A percentile compares a stretch with the other conserved stretches of the same genome.
Conservation (phyloP, 1,284 basidiomycete species). For the Fomitopsis palustris region DNA sequence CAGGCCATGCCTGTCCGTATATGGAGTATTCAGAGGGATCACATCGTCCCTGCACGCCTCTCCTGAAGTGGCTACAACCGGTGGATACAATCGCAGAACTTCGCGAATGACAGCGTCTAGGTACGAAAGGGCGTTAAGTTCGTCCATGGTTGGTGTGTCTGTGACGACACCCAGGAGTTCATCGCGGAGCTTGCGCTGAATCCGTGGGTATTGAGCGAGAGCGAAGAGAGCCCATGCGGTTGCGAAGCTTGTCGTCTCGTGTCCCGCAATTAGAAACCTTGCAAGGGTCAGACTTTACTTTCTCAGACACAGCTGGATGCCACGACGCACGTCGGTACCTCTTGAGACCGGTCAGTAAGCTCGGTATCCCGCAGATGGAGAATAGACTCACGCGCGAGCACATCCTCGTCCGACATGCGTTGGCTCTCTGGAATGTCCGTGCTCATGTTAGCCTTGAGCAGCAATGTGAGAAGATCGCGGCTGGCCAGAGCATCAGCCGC, state of each 20-base stretch:
- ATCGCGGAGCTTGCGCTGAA: slow-evolving; percentile 65
- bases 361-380: background rate
- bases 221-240: slow-evolving; percentile 64
- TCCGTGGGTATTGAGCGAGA: slow-evolving; percentile 48
- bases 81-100: slow-evolving; percentile 60
- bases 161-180: slow-evolving; percentile 50
- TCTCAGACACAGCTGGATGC: background rate
- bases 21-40: slow-evolving; percentile 28
- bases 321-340: slow-evolving; percentile 9
- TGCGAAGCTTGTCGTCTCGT: slow-evolving; percentile 57
- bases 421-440: slow-evolving; percentile 39
- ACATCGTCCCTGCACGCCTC: slow-evolving; percentile 47
- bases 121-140: slow-evolving; percentile 56
- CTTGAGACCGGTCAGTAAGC: background rate
- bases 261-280: slow-evolving; percentile 61
- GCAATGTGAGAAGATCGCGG: slow-evolving; percentile 29
- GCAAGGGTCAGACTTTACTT: background rate
- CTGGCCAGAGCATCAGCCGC: slow-evolving; percentile 3
- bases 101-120: slow-evolving; percentile 73
- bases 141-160: slow-evolving; percentile 47
- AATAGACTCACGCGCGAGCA: slow-evolving; percentile 44
- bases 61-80: slow-evolving; percentile 57
- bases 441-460: slow-evolving; percentile 47
- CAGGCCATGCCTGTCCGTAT: slow-evolving; percentile 23
- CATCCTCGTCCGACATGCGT: slow-evolving; percentile 49